Evolutionary conservation across 192 early-diverging fungal genomes (phyloP), one percentile per base, ranked within the genome.

Genomic region (Coemansia sp.): DNA sequence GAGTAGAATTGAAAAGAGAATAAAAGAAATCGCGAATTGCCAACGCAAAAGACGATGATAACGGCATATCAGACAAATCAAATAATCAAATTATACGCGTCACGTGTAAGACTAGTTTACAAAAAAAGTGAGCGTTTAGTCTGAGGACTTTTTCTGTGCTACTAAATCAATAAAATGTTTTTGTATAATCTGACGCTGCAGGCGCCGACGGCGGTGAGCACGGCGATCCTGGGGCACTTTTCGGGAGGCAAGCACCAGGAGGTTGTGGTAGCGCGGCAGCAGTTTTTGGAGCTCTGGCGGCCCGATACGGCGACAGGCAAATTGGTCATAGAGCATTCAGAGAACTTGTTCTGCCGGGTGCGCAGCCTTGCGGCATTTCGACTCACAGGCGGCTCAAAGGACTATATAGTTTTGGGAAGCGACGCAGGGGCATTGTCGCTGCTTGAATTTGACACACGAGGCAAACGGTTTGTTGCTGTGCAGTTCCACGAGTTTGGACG

Each of bases 401-500:
- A 99, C 84, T 92, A 94, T 65, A 78, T 99, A 39, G 88, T 95
- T 5, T 80, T 98, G 35, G 92, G 88, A 12, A 88, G 92, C 6
- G 98, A 99, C 84, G 90, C 91, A 3, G 96, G 98, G 3, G 86
- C 90, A 35, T 86, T 96, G 59, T 83, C 90, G 2, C 88, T 99
- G 64, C 76, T 99, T 24, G 95, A 96, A 70, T 99, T 94, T 73
- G 90, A 92, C 58, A 76, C 86, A 0, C 63, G 62, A 17, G 87
- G 86, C 58, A 91, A 91, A 60, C 72, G 73, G 19, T 95, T 97
- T 65, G 86, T 83, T 23, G 83, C 87, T 57, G 88, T 95, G 10
- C 95, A 97, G 69, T 84, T 90, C 75, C 95, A 99, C 61, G 96
- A 93, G 3, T 98, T 87, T 76, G 98, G 95, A 23, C 96, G 96